phyloP scores from a whole-genome alignment of 176 grass and related monocot species.

The Zoysia pacifica region DNA sequence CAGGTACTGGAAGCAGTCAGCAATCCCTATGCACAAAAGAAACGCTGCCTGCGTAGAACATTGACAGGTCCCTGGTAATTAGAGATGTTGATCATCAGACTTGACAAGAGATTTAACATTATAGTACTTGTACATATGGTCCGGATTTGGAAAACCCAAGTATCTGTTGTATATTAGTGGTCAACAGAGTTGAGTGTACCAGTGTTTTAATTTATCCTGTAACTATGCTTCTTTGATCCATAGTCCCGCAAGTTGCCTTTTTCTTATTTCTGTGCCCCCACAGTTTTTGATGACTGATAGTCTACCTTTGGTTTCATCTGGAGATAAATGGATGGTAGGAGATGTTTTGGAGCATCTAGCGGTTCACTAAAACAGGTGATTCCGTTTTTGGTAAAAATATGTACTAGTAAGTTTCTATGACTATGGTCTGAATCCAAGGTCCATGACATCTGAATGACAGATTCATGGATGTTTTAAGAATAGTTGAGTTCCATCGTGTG shows the following conservation, averaged over 20 bases:
- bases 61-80: slow-evolving; percentile 78
- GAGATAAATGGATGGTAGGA: not conserved
- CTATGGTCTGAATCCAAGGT: not conserved
- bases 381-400: not conserved
- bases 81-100: slow-evolving; percentile 12
- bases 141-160: slow-evolving; percentile 38
- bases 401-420: not conserved
- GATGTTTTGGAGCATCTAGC: not conserved
- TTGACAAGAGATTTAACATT: slow-evolving; percentile 48
- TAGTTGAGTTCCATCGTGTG: too few species aligned
- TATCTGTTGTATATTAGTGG: slow-evolving; percentile 46
- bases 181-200: slow-evolving; percentile 39
- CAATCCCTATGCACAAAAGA: slow-evolving; percentile 58
- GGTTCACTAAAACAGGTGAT: not conserved
- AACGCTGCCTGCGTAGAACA: slow-evolving; percentile 69
- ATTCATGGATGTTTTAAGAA: not conserved
- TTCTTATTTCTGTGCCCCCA: not conserved
- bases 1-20: slow-evolving; percentile 53
- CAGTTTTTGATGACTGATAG: not conserved
- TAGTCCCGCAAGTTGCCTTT: not conserved
- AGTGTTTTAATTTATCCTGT: slow-evolving; percentile 27
- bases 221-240: slow-evolving; percentile 18
- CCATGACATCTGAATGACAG: not conserved
- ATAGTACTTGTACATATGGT: slow-evolving; percentile 45
- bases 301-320: not conserved